Evolutionary conservation across 2,329 filamentous ascomycete species (phyloP), one percentile per base, ranked within the genome.

Genomic region (Thelonectria discophora): DNA sequence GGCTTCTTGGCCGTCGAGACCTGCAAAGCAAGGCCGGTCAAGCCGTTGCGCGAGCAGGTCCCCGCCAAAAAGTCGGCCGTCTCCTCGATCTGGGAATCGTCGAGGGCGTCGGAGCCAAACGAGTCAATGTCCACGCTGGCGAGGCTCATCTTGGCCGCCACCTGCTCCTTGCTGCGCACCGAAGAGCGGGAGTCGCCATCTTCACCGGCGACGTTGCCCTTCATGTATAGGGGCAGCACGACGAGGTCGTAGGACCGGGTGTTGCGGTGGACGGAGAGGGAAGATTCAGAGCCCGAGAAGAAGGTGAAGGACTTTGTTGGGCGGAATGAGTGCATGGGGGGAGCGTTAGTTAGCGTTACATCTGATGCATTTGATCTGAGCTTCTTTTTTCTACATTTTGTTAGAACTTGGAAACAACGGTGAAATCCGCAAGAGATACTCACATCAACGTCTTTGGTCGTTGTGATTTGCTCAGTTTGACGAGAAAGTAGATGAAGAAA

Each of bases 91-190:
- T 64, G 58, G 18, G 49, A 40, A 2, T 54, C 49, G 5, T 64
- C 58, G 3, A 64, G 58, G 7, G 58, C 62, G 42, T 64, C 62
- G 6, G 55, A 20, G 21, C 62, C 58, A 39, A 64, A 58, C 12
- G 42, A 34, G 17, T 54, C 62, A 17, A 64, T 45, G 40, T 62
- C 45, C 10, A 64, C 46, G 18, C 59, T 56, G 6, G 58, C 62
- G 3, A 64, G 46, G 5, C 50, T 62, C 62, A 64, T 64, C 58
- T 64, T 62, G 45, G 59, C 54, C 17, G 48, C 32, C 39, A 58
- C 45, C 1, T 12, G 32, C 21, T 49, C 40, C 49, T 39, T 40
- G 27, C 58, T 54, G 46, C 55, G 50, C 17, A 62, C 43, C 4
- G 62, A 64, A 10, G 58, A 62, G 1, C 62, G 32, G 4, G 54